phyloP scores from a whole-genome alignment of 768 basidiomycete species.

The Lentinula lateritia region DNA sequence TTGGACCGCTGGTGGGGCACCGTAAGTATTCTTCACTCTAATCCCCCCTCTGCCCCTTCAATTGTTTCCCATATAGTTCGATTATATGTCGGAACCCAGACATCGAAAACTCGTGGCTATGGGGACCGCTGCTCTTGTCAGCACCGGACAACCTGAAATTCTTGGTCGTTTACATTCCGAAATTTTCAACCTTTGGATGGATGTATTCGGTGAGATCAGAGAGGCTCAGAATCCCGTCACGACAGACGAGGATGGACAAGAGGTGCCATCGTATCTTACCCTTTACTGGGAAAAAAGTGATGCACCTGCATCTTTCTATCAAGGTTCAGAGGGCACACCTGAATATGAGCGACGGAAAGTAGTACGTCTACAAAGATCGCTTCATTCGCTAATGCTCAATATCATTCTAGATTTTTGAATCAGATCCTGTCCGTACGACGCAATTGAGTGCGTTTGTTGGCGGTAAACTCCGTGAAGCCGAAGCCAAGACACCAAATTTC shows the following conservation, averaged over 20 bases:
- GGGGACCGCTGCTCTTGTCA: conserved; percentile 71
- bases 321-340: conserved; percentile 60
- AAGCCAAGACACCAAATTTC: conserved; percentile 50
- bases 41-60: neutral
- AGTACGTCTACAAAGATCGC: conserved; percentile 33
- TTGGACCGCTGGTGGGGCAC: conserved; percentile 82
- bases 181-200: conserved; percentile 83
- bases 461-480: conserved; percentile 56
- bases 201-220: conserved; percentile 82
- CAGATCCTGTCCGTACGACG: conserved; percentile 65
- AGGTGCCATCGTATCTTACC: conserved; percentile 19
- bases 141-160: conserved; percentile 69
- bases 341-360: conserved; percentile 73
- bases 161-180: conserved; percentile 68
- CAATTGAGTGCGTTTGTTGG: conserved; percentile 60
- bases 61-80: conserved; percentile 51
- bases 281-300: conserved; percentile 70
- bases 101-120: conserved; percentile 82
- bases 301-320: conserved; percentile 53
- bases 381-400: neutral
- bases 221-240: conserved; percentile 47
- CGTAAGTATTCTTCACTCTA: conserved; percentile 31
- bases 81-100: conserved; percentile 83
- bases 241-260: conserved; percentile 31
- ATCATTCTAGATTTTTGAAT: conserved; percentile 51